Base-by-base conservation (phyloP, 192 early-diverging fungal genomes). In the Rhizophagus clarus region DNA sequence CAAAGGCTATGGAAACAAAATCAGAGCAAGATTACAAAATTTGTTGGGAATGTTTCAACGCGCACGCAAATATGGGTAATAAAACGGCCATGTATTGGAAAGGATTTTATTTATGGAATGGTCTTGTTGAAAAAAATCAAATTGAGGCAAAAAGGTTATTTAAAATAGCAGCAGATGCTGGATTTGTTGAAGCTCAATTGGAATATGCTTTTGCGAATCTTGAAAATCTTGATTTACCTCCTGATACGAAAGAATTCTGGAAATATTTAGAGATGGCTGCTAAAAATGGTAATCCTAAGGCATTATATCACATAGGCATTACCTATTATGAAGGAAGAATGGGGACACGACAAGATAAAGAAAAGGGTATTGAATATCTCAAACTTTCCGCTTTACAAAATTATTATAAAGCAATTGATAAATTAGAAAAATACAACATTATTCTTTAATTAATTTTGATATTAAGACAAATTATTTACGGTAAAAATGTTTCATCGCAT, bases 51-150 rank as follows among this genome's bases (percentile, higher is more conserved):
- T 56, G 42, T 26, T 74, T 74, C 34, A 28, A 26, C 2, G 26
- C 49, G 4, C 24, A 74, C n/a, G 28, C 73, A 14, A 17, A 32
- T 22, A 24, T 29, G 6, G 47, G 56, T 61, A 28, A 60, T 31
- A 32, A 26, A 32, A 14, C 28, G 20, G 73, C 73, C 14, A 74
- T 60, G 12, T 60, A 60, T 74, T 74, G 73, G 73, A 74, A 74
- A 74, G 73, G 49, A 17, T 11, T 32, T 61, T 74, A 74, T 20
- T 74, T 74, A 74, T 74, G 73, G 73, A 42, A 74, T 22, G 73
- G 73, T n/a, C 10, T 32, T 8, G 34, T 37, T 40, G 68, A 70
- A n/a, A 69, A 14, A 14, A 26, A 74, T 28, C 49, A n/a, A 29
- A 31, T 22, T 20, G 26, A 74, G 20, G 73, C 73, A 17, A 32